These are phyloP conservation scores for Schizochytrium sp. DNA, from an alignment of 108 stramenopile genomes.

Conservation along the genomic window DNA sequence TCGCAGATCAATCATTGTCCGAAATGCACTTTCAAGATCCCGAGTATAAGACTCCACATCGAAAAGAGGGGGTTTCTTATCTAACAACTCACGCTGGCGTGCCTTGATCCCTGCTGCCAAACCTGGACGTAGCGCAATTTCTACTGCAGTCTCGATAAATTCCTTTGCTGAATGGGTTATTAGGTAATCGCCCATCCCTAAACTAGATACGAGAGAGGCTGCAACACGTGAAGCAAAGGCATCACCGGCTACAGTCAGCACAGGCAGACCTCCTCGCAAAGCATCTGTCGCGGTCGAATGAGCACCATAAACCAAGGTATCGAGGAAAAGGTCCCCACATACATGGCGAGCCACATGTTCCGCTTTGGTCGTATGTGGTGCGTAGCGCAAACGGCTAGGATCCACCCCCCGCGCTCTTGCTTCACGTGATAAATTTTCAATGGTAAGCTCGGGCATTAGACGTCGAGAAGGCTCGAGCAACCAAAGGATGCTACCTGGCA, in stretches of 20 bases:
- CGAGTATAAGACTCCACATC: neutral
- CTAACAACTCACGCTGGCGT: too few relatives aligned
- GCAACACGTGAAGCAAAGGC: slow-evolving; percentile 65
- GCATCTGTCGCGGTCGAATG: slow-evolving; percentile 79
- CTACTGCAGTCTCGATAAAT: slow-evolving; percentile 60
- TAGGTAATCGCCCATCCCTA: neutral
- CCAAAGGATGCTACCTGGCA: slow-evolving; percentile 72
- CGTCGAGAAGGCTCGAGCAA: slow-evolving; percentile 66
- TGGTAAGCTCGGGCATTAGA: slow-evolving; percentile 3
- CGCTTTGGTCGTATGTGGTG: slow-evolving; percentile 65
- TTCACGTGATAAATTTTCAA: slow-evolving; percentile 60
- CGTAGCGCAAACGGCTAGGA: slow-evolving; percentile 68
- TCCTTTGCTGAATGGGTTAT: slow-evolving; percentile 63
- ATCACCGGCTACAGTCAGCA: slow-evolving; percentile 65
- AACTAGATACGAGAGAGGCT: slow-evolving; percentile 44
- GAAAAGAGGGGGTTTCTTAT: neutral
- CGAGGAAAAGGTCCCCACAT: slow-evolving; percentile 74
- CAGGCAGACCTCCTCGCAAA: slow-evolving; percentile 70
- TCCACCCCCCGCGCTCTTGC: slow-evolving; percentile 66
- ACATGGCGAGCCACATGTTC: slow-evolving; percentile 70
- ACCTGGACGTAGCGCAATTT: neutral
- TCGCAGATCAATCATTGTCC: slow-evolving; percentile 36
- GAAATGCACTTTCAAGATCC: slow-evolving; percentile 23
- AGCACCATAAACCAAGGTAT: slow-evolving; percentile 76
- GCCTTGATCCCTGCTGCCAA: neutral